Percentiles rank a stretch among this genome's conserved stretches.
Evolutionary conservation across 139 green algal species (phyloP).

Genomic region (Asterochloris erici): DNA sequence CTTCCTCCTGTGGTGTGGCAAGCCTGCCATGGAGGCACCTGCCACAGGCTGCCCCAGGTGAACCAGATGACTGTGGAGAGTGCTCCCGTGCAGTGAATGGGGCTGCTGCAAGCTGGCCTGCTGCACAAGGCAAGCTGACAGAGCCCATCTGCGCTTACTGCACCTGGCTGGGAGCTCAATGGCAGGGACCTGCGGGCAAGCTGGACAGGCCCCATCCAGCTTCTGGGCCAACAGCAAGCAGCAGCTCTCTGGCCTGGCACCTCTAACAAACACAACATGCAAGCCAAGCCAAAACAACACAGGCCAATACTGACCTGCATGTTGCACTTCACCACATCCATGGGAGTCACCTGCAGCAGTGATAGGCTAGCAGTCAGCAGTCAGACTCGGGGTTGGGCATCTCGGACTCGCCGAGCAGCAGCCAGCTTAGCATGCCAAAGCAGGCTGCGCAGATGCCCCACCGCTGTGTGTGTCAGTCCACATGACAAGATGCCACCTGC

Average conservation of each 20-base stretch:
- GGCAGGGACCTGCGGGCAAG: no score
- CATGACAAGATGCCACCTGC: constrained; percentile 66
- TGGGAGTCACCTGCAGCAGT: constrained; percentile 62
- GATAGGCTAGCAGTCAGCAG: constrained; percentile 41
- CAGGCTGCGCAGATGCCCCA: no score
- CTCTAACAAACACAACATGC: no score
- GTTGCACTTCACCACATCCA: constrained; percentile 96
- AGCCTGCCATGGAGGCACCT: background rate
- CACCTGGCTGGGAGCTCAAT: no score
- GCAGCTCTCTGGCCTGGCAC: no score
- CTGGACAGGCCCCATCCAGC: no score
- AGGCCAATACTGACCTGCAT: constrained; percentile 39
- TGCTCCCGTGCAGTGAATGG: no score
- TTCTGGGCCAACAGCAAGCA: no score
- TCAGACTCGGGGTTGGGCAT: no score
- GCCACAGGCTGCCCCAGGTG: background rate
- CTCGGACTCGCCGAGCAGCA: constrained; percentile 5
- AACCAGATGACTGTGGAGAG: no score
- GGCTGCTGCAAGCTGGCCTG: no score
- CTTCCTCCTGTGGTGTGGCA: background rate
- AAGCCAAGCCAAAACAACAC: no score
- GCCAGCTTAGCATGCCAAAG: constrained; percentile 47
- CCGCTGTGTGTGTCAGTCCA: constrained; percentile 54
- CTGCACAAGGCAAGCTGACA: background rate
- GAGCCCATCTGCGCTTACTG: background rate